Evolutionary conservation across 352 stramenopile genomes (phyloP).

Genomic region (Aphanomyces cochlioides): DNA sequence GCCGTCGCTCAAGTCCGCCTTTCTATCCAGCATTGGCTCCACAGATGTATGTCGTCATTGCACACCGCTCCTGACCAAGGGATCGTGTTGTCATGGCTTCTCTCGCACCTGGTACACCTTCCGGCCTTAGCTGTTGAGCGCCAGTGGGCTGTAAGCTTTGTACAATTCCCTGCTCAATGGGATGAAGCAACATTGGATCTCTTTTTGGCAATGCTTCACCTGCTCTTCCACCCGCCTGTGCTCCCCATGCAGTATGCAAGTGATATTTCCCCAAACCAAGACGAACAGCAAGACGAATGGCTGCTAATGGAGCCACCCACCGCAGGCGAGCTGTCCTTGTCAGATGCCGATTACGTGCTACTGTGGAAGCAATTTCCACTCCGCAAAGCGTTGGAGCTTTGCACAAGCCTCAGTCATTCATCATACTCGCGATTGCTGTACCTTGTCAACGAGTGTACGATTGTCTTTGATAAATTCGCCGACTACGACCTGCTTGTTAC

Average conservation of each 20-base stretch:
- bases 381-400: background rate
- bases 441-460: conserved; percentile 30
- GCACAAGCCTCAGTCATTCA: background rate
- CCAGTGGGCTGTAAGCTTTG: conserved; percentile 71
- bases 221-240: conserved; percentile 84
- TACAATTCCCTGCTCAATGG: conserved; percentile 82
- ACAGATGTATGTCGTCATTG: conserved; percentile 54
- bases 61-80: conserved; percentile 50
- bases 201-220: conserved; percentile 80
- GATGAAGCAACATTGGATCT: conserved; percentile 79
- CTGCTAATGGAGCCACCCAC: conserved; percentile 53
- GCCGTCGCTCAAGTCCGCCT: conserved; percentile 67
- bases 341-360: conserved; percentile 79
- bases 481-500: conserved; percentile 28
- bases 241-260: conserved; percentile 37
- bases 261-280: background rate
- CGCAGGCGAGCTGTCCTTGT: conserved; percentile 50
- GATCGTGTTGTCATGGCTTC: conserved; percentile 74
- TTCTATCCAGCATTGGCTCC: conserved; percentile 82
- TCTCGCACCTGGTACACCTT: conserved; percentile 85
- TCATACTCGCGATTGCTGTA: conserved; percentile 20
- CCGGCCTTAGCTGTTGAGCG: conserved; percentile 73
- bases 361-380: conserved; percentile 79
- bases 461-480: conserved; percentile 29
- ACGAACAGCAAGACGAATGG: conserved; percentile 46